These are phyloP conservation scores for Trichoderma oligosporum DNA, from an alignment of 2,329 filamentous ascomycete species.

Conservation along the genomic window DNA sequence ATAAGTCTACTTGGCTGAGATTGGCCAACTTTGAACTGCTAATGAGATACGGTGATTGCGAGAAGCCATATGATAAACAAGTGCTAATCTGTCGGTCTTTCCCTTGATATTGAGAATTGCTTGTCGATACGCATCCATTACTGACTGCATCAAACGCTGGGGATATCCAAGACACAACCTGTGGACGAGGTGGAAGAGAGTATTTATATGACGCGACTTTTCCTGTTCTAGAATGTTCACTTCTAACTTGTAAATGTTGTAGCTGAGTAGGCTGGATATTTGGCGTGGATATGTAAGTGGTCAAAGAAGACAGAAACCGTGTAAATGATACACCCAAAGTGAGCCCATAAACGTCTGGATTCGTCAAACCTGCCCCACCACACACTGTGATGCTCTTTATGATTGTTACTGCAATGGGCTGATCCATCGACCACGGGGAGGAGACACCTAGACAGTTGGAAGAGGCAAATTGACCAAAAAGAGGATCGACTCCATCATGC, in stretches of 20 bases:
- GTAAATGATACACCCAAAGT: constrained; percentile 37
- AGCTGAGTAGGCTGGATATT: constrained; percentile 33
- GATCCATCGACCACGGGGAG: constrained; percentile 35
- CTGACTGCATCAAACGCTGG: background rate
- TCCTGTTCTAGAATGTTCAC: constrained; percentile 35
- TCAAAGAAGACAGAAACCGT: constrained; percentile 37
- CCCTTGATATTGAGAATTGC: background rate
- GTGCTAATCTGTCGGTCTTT: background rate
- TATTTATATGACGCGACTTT: constrained; percentile 38
- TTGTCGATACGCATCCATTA: too few species aligned
- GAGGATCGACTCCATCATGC: constrained; percentile 25
- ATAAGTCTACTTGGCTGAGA: constrained; percentile 27
- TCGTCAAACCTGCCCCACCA: constrained; percentile 32
- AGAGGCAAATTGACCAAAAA: constrained; percentile 25
- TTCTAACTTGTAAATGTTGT: constrained; percentile 34
- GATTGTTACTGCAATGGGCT: constrained; percentile 34
- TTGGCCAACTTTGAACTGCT: constrained; percentile 24
- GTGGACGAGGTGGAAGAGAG: constrained; percentile 26
- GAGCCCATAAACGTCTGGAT: constrained; percentile 37
- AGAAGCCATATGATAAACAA: constrained; percentile 18
- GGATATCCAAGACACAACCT: background rate
- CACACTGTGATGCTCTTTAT: constrained; percentile 30
- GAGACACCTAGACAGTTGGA: constrained; percentile 27
- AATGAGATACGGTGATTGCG: background rate
- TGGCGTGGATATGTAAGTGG: constrained; percentile 33